A percentile compares a stretch with the other conserved stretches of the same genome.
These are phyloP conservation scores for Podospora tetraspora DNA, from an alignment of 495 filamentous ascomycete species.

Conservation along the genomic window DNA sequence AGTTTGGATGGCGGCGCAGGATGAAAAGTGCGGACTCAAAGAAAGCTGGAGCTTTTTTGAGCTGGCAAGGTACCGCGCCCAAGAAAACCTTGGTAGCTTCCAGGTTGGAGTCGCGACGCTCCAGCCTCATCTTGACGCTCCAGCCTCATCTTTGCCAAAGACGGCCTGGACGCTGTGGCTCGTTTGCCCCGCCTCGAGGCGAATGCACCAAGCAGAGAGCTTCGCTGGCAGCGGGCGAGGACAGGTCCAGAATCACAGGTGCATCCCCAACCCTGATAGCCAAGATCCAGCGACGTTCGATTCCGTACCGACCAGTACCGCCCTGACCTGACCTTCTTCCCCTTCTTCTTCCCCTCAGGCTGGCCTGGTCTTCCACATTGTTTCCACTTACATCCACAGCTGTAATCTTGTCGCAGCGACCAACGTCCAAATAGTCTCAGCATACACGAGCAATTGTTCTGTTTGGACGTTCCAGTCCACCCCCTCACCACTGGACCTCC, in stretches of 20 bases:
- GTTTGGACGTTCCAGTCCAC: neutral
- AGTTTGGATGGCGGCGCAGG: neutral
- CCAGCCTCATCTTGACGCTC: slow-evolving; percentile 18
- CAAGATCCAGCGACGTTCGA: neutral
- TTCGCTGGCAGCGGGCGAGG: neutral
- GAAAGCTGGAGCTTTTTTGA: slow-evolving; percentile 19
- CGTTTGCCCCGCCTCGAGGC: neutral
- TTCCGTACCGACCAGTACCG: neutral
- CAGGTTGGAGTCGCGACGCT: neutral
- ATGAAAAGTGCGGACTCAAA: neutral
- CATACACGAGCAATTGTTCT: too few relatives aligned
- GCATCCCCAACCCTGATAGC: slow-evolving; percentile 7
- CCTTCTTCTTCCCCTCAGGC: neutral
- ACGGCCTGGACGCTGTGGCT: neutral
- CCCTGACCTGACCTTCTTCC: neutral
- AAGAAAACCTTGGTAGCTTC: slow-evolving; percentile 12
- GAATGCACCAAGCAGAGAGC: neutral
- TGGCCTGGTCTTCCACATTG: neutral
- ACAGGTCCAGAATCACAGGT: neutral
- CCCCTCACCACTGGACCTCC: neutral
- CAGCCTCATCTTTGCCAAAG: slow-evolving; percentile 16
- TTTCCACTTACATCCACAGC: neutral
- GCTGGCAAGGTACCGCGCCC: slow-evolving; percentile 23
- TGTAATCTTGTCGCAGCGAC: neutral
- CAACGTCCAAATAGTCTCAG: neutral